Conservation (phyloP, 129 eudicot species). For the Flaveria brownii region DNA sequence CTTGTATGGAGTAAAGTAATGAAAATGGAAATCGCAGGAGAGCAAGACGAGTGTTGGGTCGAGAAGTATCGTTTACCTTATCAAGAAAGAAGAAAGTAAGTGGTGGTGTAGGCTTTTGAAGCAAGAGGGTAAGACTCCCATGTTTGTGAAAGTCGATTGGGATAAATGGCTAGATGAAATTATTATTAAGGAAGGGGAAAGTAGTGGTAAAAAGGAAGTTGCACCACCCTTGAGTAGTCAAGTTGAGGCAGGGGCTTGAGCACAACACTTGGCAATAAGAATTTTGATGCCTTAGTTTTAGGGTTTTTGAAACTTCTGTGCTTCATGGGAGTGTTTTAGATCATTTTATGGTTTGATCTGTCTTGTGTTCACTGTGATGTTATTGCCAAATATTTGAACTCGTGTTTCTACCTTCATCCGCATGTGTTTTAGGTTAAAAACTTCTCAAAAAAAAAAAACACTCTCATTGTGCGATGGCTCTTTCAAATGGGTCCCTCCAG, state of each 20-base stretch:
- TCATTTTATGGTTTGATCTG: not conserved
- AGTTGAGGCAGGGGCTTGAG: conserved; percentile 46
- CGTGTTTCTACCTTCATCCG: not conserved
- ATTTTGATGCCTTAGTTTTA: not conserved
- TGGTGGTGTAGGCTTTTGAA: conserved; percentile 82
- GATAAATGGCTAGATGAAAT: conserved; percentile 60
- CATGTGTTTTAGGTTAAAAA: not conserved
- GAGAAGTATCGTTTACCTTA: conserved; percentile 50
- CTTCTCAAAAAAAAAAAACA: too few species aligned
- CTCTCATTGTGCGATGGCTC: too few species aligned
- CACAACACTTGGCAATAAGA: not conserved
- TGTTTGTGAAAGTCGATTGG: conserved; percentile 78
- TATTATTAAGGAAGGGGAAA: not conserved
- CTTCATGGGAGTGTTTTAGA: not conserved
- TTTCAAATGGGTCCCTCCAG: too few species aligned
- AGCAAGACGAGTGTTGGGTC: conserved; percentile 60
- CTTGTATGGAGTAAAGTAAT: not conserved
- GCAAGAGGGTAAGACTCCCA: conserved; percentile 69
- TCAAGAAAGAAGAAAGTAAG: conserved; percentile 73
- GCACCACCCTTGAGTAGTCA: conserved; percentile 38
- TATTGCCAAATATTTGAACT: not conserved
- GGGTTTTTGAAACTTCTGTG: not conserved
- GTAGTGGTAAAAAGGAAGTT: conserved; percentile 28
- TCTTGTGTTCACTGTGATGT: not conserved
- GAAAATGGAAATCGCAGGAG: conserved; percentile 45